Evolutionary conservation across 2,329 filamentous ascomycete species (phyloP), one percentile per base, ranked within the genome.

Genomic region (Xylariaceae sp.): DNA sequence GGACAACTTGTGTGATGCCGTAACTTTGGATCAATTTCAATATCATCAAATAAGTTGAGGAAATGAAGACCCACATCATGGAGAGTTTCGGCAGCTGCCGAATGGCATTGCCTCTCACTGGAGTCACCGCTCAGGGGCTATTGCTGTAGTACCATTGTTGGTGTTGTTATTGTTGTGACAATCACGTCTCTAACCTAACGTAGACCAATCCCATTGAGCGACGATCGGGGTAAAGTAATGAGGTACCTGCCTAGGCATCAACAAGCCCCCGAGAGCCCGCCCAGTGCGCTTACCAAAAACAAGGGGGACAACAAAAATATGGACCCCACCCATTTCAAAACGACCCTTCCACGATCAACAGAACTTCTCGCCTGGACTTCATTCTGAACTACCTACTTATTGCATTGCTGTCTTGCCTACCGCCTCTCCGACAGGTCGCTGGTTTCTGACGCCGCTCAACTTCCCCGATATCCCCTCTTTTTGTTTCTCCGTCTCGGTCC

Each of bases 401-500:
- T 43, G 34, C 36, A 38, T 44, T 36, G 6, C 43, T 36, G 34
- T 42, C 45, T 36, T 52, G 43, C 41, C 44, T 46, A 40, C 39
- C 35, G 43, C 40, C 40, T 45, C 38, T 32, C 31, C 17, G 29
- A 39, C 32, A 36, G 44, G 46, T 42, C 53, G 43, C 49, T 43
- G 49, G 46, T 52, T 47, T 45, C 31, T 42, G 43, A 42, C 47
- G 40, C 41, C 31, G 29, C 35, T 36, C 35, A 21, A 34, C 23
- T 48, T 47, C 40, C 47, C 53, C 52, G 31, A 41, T 17, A 36
- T 30, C 16, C 31, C 13, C 19, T 38, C 12, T 53, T 50, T 48
- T 52, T 52, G 47, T 48, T 57, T 51, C 57, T 56, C 54, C 43
- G 31, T 40, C 45, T 50, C 52, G 56, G 51, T 47, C 52, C 56